Base-by-base conservation (phyloP, 1,284 basidiomycete genomes). In the Tilletia indica region DNA sequence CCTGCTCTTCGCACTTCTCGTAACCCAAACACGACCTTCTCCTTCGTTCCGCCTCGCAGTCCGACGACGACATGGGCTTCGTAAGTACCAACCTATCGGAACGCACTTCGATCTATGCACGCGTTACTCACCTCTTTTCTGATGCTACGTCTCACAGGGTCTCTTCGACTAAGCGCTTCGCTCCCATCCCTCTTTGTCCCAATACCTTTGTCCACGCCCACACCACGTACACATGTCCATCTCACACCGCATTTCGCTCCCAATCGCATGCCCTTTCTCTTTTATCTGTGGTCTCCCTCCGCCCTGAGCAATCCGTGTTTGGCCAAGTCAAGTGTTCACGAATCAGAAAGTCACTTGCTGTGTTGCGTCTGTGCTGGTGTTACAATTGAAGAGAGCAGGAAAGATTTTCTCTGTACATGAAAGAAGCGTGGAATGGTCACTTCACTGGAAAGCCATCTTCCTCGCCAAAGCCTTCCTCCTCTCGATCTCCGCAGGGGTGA, bases 141-240 rank as follows among this genome's bases (percentile, higher is more conserved):
- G 25, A 31, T 31, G 25, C 25, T 31, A 31, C 25, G 25, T 31
- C 25, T 31, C 47, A 48, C 47, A 48, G 47, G 91, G 91, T 88
- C 88, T 92, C 74, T 92, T 92, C 88, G 91, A 92, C 87, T 92
- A 88, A 89, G 77, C 85, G 25, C 56, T 39, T 73, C 70, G 12
- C 48, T 68, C 21, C 25, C 54, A 36, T 70, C 68, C 42, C 6
- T 45, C 42, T 21, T 19, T 38, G 39, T 64, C 61, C 61, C 34
- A 31, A 31, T 31, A 31, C 56, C 34, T 12, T 12, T 14, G 21
- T 31, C 25, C 56, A 58, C 56, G 56, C 56, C 42, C 42, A 45
- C 42, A 31, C 42, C 42, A 45, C 51, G 8, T 54, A 25, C 51
- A 36, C 25, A 36, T 68, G 45, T 39, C 38, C 38, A 68, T 68